Percentiles rank a stretch among this genome's conserved stretches.
Conservation (phyloP, 31 red algal genomes). For the Asparagopsis taxiformis region DNA sequence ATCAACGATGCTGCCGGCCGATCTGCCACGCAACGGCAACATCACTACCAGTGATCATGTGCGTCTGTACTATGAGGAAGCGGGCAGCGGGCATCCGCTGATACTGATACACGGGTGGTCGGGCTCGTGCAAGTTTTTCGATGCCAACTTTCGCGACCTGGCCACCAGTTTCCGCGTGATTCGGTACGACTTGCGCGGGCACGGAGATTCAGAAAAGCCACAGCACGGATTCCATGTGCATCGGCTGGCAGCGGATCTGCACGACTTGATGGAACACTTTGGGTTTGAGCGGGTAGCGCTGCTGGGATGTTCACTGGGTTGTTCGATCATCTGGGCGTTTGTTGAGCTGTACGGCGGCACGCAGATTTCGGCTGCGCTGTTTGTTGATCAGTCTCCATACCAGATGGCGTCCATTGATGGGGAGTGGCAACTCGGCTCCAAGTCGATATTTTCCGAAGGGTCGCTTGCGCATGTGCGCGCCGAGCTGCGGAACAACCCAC, state of each 20-base stretch:
- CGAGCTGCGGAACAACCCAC: slow-evolving; percentile 26
- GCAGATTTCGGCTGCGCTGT: slow-evolving; percentile 43
- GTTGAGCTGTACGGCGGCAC: slow-evolving; percentile 62
- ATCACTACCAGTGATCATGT: slow-evolving; percentile 57
- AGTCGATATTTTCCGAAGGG: slow-evolving; percentile 36
- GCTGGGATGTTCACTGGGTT: slow-evolving; percentile 48
- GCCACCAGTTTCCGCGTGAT: slow-evolving; percentile 35
- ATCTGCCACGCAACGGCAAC: slow-evolving; percentile 27
- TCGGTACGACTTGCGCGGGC: slow-evolving; percentile 52
- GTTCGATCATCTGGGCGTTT: slow-evolving; percentile 59
- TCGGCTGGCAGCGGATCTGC: slow-evolving; percentile 54
- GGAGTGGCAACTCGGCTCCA: slow-evolving; percentile 54
- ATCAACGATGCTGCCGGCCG: slow-evolving; percentile 8
- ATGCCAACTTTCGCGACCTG: slow-evolving; percentile 50
- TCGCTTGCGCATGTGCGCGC: slow-evolving; percentile 31
- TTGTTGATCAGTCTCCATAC: slow-evolving; percentile 67
- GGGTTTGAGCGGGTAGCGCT: slow-evolving; percentile 28
- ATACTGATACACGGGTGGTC: slow-evolving; percentile 70
- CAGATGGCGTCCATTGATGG: slow-evolving; percentile 36
- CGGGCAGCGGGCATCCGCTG: slow-evolving; percentile 43
- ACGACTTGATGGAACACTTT: slow-evolving; percentile 36
- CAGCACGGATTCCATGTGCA: slow-evolving; percentile 43
- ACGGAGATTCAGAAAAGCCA: slow-evolving; percentile 53
- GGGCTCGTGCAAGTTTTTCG: slow-evolving; percentile 67
- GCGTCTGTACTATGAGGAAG: slow-evolving; percentile 49